Evolutionary conservation across 495 filamentous ascomycete species (phyloP).

Genomic region (Penicillium crystallinum): DNA sequence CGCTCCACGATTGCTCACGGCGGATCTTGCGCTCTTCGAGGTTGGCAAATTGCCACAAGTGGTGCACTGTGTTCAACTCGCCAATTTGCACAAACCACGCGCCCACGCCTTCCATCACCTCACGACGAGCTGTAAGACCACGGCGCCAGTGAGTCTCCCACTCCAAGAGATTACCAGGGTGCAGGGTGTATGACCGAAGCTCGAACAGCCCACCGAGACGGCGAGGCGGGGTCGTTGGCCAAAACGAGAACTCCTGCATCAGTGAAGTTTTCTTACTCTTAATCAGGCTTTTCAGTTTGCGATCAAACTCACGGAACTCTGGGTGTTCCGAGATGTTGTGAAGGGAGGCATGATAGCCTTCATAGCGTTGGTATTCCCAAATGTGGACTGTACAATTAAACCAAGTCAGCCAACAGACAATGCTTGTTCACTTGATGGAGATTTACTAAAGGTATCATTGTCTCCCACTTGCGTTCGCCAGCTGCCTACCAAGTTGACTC

Average conservation of each 20-base stretch:
- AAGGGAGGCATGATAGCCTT: slow-evolving; percentile 89
- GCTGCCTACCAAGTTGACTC: slow-evolving; percentile 93
- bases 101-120: slow-evolving; percentile 98
- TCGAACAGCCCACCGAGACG: slow-evolving; percentile 91
- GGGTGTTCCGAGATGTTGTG: slow-evolving; percentile 75
- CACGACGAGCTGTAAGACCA: slow-evolving; percentile 79
- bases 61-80: slow-evolving; percentile 95
- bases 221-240: slow-evolving; percentile 90
- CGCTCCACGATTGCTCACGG: slow-evolving; percentile 90
- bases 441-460: slow-evolving; percentile 88
- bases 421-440: neutral
- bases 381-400: slow-evolving; percentile 65
- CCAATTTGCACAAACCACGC: slow-evolving; percentile 99
- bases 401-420: neutral
- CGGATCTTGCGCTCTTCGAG: slow-evolving; percentile 87
- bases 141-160: slow-evolving; percentile 99
- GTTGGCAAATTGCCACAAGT: slow-evolving; percentile 97
- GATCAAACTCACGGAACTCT: slow-evolving; percentile 75
- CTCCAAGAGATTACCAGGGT: slow-evolving; percentile 91
- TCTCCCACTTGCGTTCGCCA: slow-evolving; percentile 99
- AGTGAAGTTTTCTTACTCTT: slow-evolving; percentile 78
- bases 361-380: slow-evolving; percentile 98
- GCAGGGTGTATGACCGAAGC: slow-evolving; percentile 92
- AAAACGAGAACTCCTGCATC: slow-evolving; percentile 99
- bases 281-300: slow-evolving; percentile 74